Base-by-base conservation (phyloP, 495 filamentous ascomycete genomes). In the Rhizodiscina lignyota region DNA sequence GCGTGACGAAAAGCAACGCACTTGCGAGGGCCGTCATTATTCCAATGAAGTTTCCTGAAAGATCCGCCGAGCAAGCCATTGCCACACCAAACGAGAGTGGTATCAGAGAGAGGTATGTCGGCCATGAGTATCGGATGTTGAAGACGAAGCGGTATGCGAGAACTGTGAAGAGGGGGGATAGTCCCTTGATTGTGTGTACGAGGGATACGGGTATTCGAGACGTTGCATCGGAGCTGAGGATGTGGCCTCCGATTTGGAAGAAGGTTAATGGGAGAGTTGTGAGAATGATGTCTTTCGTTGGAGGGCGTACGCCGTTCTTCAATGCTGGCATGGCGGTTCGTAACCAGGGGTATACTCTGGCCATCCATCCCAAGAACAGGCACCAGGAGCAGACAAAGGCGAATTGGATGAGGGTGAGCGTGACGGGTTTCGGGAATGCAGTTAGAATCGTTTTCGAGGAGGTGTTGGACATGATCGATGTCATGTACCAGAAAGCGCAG, bases 121-220 rank as follows among this genome's bases (percentile, higher is more conserved):
- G 74, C 21, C 58, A 65, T 5, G 84, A 78, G 58, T 96, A 99
- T 46, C 70, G 77, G 26, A 96, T 83, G 43, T 77, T 64, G 57
- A 87, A 93, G 47, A 93, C 60, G 40, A 89, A 53, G 11, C 91
- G 77, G 56, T 96, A 96, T 22, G 91, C 89, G 12, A 94, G 53
- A 35, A 99, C 89, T 0, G 89, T 96, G 50, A 96, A 87, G 18
- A 99, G 67, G 2, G 89, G 89, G 1, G 91, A 96, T 30, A 99
- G 77, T n/a, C 89, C 91, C 60, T 99, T 99, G 54, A 99, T 94
- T 1, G 91, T 96, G 58, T 99, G 89, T 13, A 99, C 89, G 27
- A 99, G 66, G 16, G 87, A 94, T 5, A 99, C 89, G 4, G 91
- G 85, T 27, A 96, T 96, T 42, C 85, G 80, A 29, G 81, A 74